Evolutionary conservation across 495 filamentous ascomycete genomes (phyloP).

Genomic region (Jackrogersella multiformis): DNA sequence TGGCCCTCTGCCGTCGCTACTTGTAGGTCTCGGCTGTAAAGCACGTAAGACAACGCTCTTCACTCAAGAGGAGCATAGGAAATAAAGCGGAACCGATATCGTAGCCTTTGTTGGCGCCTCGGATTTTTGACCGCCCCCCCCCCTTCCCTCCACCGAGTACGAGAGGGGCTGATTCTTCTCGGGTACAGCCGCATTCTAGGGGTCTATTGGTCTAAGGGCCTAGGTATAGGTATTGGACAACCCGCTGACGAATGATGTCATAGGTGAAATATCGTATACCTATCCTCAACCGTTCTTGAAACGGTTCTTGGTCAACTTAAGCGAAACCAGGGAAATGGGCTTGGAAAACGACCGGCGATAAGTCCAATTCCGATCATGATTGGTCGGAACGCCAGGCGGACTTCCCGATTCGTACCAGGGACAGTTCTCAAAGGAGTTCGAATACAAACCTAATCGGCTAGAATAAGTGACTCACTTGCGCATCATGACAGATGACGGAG

Average conservation of each 20-base stretch:
- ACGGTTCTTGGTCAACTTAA: constrained; percentile 12
- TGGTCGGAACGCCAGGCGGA: constrained; percentile 17
- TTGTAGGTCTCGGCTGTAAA: constrained; percentile 33
- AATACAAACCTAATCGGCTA: constrained; percentile 24
- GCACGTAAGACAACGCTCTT: constrained; percentile 22
- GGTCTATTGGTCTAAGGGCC: background rate
- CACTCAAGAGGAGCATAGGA: constrained; percentile 10
- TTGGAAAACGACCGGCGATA: constrained; percentile 9
- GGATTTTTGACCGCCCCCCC: background rate
- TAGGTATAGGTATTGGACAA: background rate
- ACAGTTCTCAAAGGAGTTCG: constrained; percentile 24
- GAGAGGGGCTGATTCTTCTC: background rate
- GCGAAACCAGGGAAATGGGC: constrained; percentile 6
- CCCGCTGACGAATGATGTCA: constrained; percentile 40
- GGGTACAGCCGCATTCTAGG: constrained; percentile 29
- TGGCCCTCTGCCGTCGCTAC: constrained; percentile 12
- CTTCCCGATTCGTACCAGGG: constrained; percentile 28
- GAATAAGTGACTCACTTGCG: constrained; percentile 26
- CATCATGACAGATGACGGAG: constrained; percentile 1
- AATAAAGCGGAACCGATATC: constrained; percentile 17
- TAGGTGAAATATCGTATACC: constrained; percentile 30
- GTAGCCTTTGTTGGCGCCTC: constrained; percentile 31
- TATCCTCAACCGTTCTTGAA: constrained; percentile 18
- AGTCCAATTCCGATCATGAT: constrained; percentile 20
- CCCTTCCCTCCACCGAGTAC: background rate